Conservation (phyloP, 1,284 basidiomycete species). For the Sutorius eximius region DNA sequence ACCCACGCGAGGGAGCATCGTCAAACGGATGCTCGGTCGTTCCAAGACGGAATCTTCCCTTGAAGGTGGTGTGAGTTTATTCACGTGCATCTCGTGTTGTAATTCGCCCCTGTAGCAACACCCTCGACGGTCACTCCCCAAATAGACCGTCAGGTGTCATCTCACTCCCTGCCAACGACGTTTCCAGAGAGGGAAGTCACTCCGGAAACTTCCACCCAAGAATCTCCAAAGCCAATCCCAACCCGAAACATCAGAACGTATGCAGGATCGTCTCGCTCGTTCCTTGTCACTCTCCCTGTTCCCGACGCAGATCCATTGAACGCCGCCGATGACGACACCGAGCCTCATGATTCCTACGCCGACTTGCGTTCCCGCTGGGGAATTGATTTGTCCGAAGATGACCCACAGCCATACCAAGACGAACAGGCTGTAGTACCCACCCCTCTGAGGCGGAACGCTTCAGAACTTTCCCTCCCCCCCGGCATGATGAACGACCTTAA, state of each 20-base stretch:
- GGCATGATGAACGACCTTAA: constrained; percentile 74
- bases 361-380: constrained; percentile 70
- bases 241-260: constrained; percentile 60
- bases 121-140: constrained; percentile 3
- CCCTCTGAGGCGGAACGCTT: constrained; percentile 28
- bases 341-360: constrained; percentile 64
- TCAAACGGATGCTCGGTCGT: constrained; percentile 48
- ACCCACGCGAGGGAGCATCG: constrained; percentile 24
- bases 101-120: neutral
- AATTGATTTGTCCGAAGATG: constrained; percentile 72
- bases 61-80: constrained; percentile 20
- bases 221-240: constrained; percentile 31
- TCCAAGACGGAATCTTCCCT: constrained; percentile 58
- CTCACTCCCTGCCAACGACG: constrained; percentile 18
- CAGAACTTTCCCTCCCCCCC: constrained; percentile 34
- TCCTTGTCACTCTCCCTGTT: constrained; percentile 59
- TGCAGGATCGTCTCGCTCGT: constrained; percentile 72
- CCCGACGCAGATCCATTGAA: constrained; percentile 25
- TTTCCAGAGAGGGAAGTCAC: constrained; percentile 12
- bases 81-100: neutral
- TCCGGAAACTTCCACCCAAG: constrained; percentile 17
- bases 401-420: constrained; percentile 42
- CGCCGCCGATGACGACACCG: constrained; percentile 43
- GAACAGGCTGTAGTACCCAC: constrained; percentile 5
- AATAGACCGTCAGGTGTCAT: constrained; percentile 16